A percentile compares a stretch with the other conserved stretches of the same genome.
These are phyloP conservation scores for Eremochloa ophiuroides DNA, from an alignment of 176 grass and related monocot species.

Conservation along the genomic window DNA sequence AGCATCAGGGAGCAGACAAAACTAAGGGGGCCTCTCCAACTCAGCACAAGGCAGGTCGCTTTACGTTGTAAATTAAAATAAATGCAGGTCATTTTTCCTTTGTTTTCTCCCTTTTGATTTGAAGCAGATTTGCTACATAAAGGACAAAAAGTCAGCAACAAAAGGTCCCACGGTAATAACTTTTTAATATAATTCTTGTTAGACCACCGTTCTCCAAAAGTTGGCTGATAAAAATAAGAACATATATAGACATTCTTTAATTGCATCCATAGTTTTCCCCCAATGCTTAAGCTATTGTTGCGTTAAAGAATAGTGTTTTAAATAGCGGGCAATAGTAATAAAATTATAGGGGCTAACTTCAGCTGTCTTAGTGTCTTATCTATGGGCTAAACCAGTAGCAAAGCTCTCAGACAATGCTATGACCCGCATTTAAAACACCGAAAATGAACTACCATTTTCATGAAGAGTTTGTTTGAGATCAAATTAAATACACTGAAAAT, in stretches of 20 bases:
- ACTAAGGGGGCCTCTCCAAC: background rate
- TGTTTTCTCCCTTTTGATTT: background rate
- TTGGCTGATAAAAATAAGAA: background rate
- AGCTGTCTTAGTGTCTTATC: too few relatives aligned
- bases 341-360: background rate
- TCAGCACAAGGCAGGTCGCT: background rate
- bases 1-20: slow-evolving; percentile 16
- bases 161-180: background rate
- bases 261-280: background rate
- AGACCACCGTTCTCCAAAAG: background rate
- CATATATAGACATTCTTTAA: background rate
- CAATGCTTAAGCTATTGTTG: background rate
- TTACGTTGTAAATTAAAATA: background rate
- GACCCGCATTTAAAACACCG: background rate
- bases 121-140: background rate
- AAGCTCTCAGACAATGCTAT: background rate
- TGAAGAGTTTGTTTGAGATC: background rate
- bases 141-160: slow-evolving; percentile 19
- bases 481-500: background rate
- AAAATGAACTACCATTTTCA: slow-evolving; percentile 1
- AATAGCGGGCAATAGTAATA: background rate
- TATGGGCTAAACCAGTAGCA: background rate
- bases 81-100: background rate
- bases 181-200: background rate
- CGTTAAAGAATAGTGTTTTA: background rate